Percentiles rank a stretch among this genome's conserved stretches.
Conservation (phyloP, 306 rosid species). For the Arachis stenosperma region DNA sequence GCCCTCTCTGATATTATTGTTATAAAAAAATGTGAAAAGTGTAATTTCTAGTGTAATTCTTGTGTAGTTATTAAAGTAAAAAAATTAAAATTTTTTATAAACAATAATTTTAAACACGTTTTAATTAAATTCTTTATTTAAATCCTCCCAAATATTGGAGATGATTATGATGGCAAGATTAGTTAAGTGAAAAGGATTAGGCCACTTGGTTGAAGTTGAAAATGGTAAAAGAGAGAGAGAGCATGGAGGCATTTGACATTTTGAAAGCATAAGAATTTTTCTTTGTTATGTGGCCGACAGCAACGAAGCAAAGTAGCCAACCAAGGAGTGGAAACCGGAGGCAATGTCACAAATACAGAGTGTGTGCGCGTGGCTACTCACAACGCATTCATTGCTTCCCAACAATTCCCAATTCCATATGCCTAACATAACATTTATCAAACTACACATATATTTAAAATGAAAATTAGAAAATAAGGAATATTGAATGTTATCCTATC, state of each 20-base stretch:
- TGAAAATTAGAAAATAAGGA: not conserved
- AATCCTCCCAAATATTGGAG: not conserved
- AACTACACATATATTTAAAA: too few species aligned
- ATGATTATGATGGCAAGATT: not conserved
- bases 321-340: not conserved
- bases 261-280: not conserved
- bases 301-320: not conserved
- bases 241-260: not conserved
- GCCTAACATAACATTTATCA: not conserved
- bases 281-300: constrained; percentile 2
- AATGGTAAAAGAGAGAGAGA: too few species aligned
- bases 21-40: too few species aligned
- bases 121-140: not conserved
- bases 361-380: not conserved
- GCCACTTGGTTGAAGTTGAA: not conserved
- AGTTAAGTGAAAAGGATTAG: not conserved
- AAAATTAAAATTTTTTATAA: too few species aligned
- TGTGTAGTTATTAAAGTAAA: too few species aligned
- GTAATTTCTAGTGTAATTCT: too few species aligned
- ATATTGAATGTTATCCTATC: constrained; percentile 41
- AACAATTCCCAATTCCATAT: not conserved
- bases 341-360: not conserved
- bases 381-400: constrained; percentile 16
- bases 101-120: too few species aligned
- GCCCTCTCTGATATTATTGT: too few species aligned